phyloP scores from a whole-genome alignment of 139 green algal genomes.

The Gonium pectorale region DNA sequence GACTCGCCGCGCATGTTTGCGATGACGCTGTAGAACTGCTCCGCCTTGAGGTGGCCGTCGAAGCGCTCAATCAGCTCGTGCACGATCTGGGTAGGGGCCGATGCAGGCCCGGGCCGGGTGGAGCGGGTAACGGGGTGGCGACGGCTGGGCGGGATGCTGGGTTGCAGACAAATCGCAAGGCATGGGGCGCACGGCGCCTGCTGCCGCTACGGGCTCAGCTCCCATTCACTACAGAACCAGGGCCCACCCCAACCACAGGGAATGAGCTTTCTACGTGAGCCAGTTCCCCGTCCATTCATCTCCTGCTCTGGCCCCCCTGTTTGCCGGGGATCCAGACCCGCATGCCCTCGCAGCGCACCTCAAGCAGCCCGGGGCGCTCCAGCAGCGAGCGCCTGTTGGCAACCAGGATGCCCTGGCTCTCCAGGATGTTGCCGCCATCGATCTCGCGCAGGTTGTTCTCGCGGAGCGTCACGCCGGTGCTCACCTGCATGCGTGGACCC shows the following conservation, averaged over 20 bases:
- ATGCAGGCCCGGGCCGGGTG: too few relatives aligned
- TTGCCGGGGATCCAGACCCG: too few relatives aligned
- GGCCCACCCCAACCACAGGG: too few relatives aligned
- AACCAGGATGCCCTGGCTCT: conserved; percentile 89
- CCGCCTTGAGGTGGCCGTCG: conserved; percentile 93
- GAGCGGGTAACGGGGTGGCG: too few relatives aligned
- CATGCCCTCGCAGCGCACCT: conserved; percentile 63
- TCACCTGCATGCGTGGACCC: conserved; percentile 28
- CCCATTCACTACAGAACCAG: too few relatives aligned
- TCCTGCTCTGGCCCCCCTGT: too few relatives aligned
- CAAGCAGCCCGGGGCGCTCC: conserved; percentile 70
- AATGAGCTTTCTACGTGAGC: too few relatives aligned
- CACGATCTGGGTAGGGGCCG: conserved; percentile 71
- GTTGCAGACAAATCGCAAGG: too few relatives aligned
- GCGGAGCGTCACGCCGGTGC: conserved; percentile 93
- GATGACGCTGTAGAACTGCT: conserved; percentile 91
- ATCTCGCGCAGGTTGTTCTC: conserved; percentile 98
- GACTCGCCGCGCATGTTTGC: conserved; percentile 90
- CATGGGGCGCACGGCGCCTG: too few relatives aligned
- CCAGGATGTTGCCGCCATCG: conserved; percentile 84
- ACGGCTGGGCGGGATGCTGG: too few relatives aligned
- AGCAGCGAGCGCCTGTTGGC: conserved; percentile 81
- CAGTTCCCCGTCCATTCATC: too few relatives aligned
- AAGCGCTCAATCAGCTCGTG: conserved; percentile 97
- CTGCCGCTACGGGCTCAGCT: too few relatives aligned